phyloP scores from a whole-genome alignment of 2,329 filamentous ascomycete species.

The Fusarium paranaense region DNA sequence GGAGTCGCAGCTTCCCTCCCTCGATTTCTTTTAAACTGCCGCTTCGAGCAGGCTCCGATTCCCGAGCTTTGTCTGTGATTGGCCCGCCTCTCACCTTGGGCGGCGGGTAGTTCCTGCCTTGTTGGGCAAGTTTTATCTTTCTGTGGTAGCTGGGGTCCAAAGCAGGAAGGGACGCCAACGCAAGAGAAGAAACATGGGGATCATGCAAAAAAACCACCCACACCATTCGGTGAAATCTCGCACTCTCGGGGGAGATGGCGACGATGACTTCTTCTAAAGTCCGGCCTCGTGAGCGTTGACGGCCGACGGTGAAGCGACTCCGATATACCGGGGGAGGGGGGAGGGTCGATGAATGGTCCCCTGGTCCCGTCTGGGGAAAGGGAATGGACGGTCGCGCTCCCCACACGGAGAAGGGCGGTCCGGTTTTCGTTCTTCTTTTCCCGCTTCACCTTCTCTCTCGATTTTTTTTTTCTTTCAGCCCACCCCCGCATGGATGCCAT shows the following conservation, averaged over 20 bases:
- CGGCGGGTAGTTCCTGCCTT: slow-evolving; percentile 26
- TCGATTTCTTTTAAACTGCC: not conserved
- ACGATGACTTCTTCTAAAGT: not conserved
- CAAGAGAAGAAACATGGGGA: not conserved
- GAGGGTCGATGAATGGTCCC: slow-evolving; percentile 3
- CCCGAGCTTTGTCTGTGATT: slow-evolving; percentile 18
- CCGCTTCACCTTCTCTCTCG: not conserved
- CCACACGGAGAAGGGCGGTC: slow-evolving; percentile 5
- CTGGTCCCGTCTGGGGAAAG: slow-evolving; percentile 28
- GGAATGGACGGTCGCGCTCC: not conserved
- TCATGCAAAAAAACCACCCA: slow-evolving; percentile 5
- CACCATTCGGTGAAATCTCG: slow-evolving; percentile 34
- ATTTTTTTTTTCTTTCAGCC: slow-evolving; percentile 19
- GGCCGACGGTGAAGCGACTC: slow-evolving; percentile 29
- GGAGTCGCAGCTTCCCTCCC: not conserved
- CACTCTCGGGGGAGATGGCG: slow-evolving; percentile 24
- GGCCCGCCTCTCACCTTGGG: slow-evolving; percentile 31
- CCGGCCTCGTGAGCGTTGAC: slow-evolving; percentile 13
- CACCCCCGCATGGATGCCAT: slow-evolving; percentile 38
- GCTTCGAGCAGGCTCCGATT: slow-evolving; percentile 10
- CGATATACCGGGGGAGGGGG: slow-evolving; percentile 32
- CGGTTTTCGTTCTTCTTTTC: not conserved
- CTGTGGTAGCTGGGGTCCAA: slow-evolving; percentile 4
- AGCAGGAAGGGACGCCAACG: not conserved
- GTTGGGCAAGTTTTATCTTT: slow-evolving; percentile 36